Percentiles rank a stretch among this genome's conserved stretches.
Conservation (phyloP, 306 rosid genomes). For the Medicago ruthenica region DNA sequence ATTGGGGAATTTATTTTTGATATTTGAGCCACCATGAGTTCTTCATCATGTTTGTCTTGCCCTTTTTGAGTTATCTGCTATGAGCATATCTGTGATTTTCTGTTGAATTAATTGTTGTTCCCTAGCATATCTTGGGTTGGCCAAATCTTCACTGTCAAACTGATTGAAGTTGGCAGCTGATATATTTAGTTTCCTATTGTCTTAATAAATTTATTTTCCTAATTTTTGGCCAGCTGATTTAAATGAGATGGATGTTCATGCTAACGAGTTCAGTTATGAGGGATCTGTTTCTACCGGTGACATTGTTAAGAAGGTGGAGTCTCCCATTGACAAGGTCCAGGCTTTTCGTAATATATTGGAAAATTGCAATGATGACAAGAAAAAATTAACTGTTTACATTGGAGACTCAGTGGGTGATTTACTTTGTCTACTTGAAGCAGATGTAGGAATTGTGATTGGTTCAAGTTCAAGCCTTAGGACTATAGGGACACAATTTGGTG, state of each 20-base stretch:
- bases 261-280: slow-evolving; percentile 82
- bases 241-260: slow-evolving; percentile 67
- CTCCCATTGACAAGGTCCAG: slow-evolving; percentile 85
- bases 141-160: slow-evolving; percentile 33
- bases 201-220: slow-evolving; percentile 2
- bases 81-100: slow-evolving; percentile 26
- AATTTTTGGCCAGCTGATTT: slow-evolving; percentile 69
- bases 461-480: slow-evolving; percentile 90
- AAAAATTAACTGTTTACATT: slow-evolving; percentile 72
- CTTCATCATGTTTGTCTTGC: slow-evolving; percentile 22
- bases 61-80: slow-evolving; percentile 18
- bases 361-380: slow-evolving; percentile 52
- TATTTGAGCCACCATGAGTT: neutral
- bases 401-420: slow-evolving; percentile 97
- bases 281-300: slow-evolving; percentile 85
- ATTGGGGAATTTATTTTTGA: neutral
- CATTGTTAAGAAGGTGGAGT: slow-evolving; percentile 80
- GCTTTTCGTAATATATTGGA: slow-evolving; percentile 63
- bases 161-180: slow-evolving; percentile 31
- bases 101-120: slow-evolving; percentile 26
- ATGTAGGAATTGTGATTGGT: slow-evolving; percentile 89
- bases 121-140: slow-evolving; percentile 31
- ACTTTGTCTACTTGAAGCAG: slow-evolving; percentile 95
- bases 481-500: slow-evolving; percentile 73
- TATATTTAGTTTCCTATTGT: slow-evolving; percentile 16